phyloP scores from a whole-genome alignment of 331 rosid species.

The Saraca asoca region DNA sequence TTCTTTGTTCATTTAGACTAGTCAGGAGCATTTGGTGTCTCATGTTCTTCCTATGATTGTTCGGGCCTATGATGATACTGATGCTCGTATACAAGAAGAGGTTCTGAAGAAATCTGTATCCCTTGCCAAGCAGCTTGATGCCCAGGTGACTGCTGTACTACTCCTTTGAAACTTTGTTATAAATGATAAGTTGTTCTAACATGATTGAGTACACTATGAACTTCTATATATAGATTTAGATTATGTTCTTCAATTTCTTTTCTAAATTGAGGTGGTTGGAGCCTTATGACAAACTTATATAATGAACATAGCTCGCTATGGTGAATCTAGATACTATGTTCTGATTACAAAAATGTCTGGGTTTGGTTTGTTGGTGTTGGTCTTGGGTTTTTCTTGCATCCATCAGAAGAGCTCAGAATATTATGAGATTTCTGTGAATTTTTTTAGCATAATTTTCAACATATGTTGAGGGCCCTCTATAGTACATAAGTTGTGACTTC shows the following conservation, averaged over 20 bases:
- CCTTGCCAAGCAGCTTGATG: conserved; percentile 78
- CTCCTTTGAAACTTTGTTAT: too few species aligned
- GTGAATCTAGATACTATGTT: too few species aligned
- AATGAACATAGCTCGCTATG: neutral
- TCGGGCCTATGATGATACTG: conserved; percentile 88
- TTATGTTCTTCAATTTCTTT: neutral
- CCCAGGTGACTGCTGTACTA: conserved; percentile 62
- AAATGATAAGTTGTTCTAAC: conserved; percentile 2
- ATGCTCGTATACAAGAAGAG: conserved; percentile 95
- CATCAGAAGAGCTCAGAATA: too few species aligned
- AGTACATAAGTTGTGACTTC: too few species aligned
- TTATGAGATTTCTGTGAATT: too few species aligned
- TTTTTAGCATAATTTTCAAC: too few species aligned
- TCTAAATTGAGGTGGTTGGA: conserved; percentile 4
- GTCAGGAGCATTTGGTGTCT: conserved; percentile 72
- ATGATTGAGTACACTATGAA: conserved; percentile 1
- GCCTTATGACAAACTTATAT: neutral
- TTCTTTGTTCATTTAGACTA: conserved; percentile 60
- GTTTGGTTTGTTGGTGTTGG: too few species aligned
- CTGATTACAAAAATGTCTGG: too few species aligned
- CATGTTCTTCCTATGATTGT: conserved; percentile 94
- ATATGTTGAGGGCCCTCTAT: too few species aligned
- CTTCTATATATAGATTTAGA: neutral
- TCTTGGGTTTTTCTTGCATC: too few species aligned
- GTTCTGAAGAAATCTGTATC: conserved; percentile 78